phyloP scores from a whole-genome alignment of 2,329 filamentous ascomycete species.

The Monosporascus ibericus region DNA sequence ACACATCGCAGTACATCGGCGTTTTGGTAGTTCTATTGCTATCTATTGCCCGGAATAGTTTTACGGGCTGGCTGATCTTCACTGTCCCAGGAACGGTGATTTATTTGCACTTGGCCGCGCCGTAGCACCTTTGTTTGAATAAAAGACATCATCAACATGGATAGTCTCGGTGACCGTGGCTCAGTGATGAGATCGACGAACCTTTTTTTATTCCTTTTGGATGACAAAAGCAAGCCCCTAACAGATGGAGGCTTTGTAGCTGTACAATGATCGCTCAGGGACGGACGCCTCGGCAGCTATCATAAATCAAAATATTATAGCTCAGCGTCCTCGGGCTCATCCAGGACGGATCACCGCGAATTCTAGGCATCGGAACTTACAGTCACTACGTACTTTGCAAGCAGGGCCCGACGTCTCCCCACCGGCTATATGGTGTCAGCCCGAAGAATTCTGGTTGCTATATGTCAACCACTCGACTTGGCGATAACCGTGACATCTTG shows the following conservation, averaged over 20 bases:
- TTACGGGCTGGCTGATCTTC: constrained; percentile 16
- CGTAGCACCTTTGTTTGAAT: constrained; percentile 18
- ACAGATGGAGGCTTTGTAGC: constrained; percentile 10
- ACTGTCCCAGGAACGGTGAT: constrained; percentile 21
- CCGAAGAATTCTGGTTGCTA: too few species aligned
- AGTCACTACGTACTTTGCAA: too few species aligned
- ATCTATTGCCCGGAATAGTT: neutral
- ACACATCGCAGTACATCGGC: constrained; percentile 14
- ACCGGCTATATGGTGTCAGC: too few species aligned
- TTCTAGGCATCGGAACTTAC: too few species aligned
- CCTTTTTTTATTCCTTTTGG: constrained; percentile 21
- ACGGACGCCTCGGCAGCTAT: too few species aligned
- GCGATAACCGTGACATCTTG: too few species aligned
- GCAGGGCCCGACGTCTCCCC: too few species aligned
- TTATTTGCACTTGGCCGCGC: constrained; percentile 20
- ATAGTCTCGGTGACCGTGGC: constrained; percentile 26
- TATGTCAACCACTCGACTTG: too few species aligned
- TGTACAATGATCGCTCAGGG: too few species aligned
- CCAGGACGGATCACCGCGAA: too few species aligned
- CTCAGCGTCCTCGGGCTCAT: too few species aligned
- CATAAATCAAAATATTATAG: too few species aligned
- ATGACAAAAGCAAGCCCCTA: constrained; percentile 22
- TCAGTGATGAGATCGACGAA: constrained; percentile 19
- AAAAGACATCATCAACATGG: constrained; percentile 28
- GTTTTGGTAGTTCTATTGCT: neutral